Evolutionary conservation across 1,284 basidiomycete species (phyloP).

Genomic region (Coniophora puteana): DNA sequence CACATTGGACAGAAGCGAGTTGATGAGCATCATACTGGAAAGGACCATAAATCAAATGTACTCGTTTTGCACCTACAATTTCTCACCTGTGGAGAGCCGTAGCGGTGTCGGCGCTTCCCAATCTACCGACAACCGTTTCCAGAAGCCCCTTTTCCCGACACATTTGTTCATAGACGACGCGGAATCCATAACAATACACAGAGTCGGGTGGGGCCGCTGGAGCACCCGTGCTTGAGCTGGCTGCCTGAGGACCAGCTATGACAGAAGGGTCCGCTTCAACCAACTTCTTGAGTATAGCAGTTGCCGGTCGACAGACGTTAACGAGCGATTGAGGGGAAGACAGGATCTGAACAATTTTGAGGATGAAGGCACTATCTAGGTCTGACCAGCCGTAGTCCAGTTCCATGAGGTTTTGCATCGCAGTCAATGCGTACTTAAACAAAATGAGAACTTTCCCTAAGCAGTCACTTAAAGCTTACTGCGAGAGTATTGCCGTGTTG

Average conservation of each 20-base stretch:
- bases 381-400: constrained; percentile 77
- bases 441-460: constrained; percentile 8
- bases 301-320: constrained; percentile 95
- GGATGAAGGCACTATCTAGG: constrained; percentile 71
- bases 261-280: constrained; percentile 77
- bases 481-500: constrained; percentile 84
- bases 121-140: constrained; percentile 74
- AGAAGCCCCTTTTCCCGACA: constrained; percentile 59
- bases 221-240: constrained; percentile 57
- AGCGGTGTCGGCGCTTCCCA: constrained; percentile 81
- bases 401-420: constrained; percentile 86
- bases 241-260: constrained; percentile 50
- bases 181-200: constrained; percentile 79
- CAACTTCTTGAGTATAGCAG: constrained; percentile 86
- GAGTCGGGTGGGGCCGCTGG: constrained; percentile 56
- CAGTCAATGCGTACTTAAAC: constrained; percentile 73
- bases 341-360: constrained; percentile 78
- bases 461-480: constrained; percentile 39
- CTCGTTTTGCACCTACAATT: constrained; percentile 31
- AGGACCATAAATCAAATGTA: constrained; percentile 9
- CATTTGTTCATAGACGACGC: constrained; percentile 81
- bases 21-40: constrained; percentile 82
- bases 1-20: constrained; percentile 78
- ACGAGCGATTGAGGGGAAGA: constrained; percentile 74
- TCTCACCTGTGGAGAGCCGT: constrained; percentile 87